Evolutionary conservation across 768 basidiomycete species (phyloP).

Genomic region (Coprinopsis sp.): DNA sequence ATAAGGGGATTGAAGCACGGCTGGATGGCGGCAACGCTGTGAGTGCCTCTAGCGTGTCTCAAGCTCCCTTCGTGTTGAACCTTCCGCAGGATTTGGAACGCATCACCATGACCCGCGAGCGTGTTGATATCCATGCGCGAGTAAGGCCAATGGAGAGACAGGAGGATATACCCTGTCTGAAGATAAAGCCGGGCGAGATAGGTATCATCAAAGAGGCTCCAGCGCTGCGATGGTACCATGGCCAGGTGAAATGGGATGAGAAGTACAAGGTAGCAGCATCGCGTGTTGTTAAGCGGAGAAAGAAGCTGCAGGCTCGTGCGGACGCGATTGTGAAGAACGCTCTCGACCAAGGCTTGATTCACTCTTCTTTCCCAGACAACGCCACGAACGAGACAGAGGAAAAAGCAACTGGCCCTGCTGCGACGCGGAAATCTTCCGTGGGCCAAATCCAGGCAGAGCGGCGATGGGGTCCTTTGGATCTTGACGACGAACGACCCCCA

Average conservation of each 20-base stretch:
- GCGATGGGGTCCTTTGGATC: constrained; percentile 52
- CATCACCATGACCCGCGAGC: constrained; percentile 61
- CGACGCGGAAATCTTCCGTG: constrained; percentile 10
- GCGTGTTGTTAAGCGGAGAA: constrained; percentile 39
- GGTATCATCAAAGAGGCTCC: constrained; percentile 74
- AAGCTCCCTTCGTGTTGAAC: too few species aligned
- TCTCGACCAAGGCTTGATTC: constrained; percentile 40
- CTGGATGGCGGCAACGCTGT: too few species aligned
- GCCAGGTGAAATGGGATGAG: constrained; percentile 60
- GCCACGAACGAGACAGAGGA: not conserved
- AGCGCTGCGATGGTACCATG: constrained; percentile 58
- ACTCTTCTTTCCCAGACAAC: constrained; percentile 10
- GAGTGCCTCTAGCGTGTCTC: too few species aligned
- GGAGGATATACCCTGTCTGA: constrained; percentile 48
- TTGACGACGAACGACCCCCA: constrained; percentile 66
- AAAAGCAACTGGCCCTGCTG: constrained; percentile 1
- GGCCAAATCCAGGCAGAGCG: constrained; percentile 36
- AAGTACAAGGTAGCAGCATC: constrained; percentile 39
- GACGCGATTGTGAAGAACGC: constrained; percentile 41
- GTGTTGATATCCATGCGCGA: constrained; percentile 58
- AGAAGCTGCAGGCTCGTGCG: constrained; percentile 42
- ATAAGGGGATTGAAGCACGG: not conserved
- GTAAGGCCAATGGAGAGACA: constrained; percentile 61
- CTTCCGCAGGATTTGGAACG: constrained; percentile 18
- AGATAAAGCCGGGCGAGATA: constrained; percentile 49